phyloP scores from a whole-genome alignment of 2,329 filamentous ascomycete species.

The Verticillium longisporum region DNA sequence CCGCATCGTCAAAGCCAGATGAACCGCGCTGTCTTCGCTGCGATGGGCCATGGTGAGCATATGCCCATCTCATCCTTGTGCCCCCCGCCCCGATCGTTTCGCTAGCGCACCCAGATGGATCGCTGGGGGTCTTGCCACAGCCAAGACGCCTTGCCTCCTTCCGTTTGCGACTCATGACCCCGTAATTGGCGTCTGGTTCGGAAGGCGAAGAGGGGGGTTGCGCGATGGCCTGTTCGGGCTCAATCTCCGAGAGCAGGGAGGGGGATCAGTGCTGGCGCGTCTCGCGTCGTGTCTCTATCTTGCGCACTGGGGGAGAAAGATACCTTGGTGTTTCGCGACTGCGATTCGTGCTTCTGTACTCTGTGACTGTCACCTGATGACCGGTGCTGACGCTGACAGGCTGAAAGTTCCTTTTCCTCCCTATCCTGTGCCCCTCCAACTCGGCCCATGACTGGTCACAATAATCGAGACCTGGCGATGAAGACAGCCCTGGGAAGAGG shows the following conservation, averaged over 20 bases:
- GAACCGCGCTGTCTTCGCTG: background rate
- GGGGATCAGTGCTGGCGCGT: background rate
- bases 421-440: background rate
- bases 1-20: background rate
- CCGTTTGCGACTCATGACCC: background rate
- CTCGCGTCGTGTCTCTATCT: background rate
- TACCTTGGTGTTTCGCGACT: background rate
- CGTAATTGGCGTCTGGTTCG: background rate
- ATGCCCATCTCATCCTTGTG: too few species aligned
- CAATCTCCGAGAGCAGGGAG: constrained; percentile 5
- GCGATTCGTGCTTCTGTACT: background rate
- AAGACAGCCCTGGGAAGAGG: background rate
- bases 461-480: background rate
- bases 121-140: background rate
- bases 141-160: background rate
- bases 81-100: background rate
- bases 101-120: constrained; percentile 1
- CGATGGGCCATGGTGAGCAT: background rate
- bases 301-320: background rate
- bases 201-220: background rate
- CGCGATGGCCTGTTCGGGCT: background rate
- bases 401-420: background rate
- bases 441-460: background rate
- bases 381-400: background rate
- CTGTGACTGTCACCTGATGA: background rate